Conservation (phyloP, 306 rosid genomes). For the Herpetospermum pedunculosum region DNA sequence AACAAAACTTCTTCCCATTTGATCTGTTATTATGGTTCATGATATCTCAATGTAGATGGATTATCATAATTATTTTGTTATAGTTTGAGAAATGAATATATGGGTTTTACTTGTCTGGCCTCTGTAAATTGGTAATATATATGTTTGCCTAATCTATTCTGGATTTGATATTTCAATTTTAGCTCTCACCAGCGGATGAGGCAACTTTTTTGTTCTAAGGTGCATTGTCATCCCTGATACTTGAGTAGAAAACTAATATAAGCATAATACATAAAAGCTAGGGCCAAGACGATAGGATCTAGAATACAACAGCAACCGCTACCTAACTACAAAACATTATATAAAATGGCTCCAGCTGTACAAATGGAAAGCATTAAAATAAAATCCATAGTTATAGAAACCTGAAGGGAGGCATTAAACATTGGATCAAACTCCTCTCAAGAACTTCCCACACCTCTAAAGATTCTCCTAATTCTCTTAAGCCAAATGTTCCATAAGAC, state of each 20-base stretch:
- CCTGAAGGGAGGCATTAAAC: background rate
- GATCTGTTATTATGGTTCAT: background rate
- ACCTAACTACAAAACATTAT: background rate
- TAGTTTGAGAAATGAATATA: background rate
- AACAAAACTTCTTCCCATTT: slow-evolving; percentile 5
- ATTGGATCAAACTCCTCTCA: background rate
- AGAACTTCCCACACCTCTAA: background rate
- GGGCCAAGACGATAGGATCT: background rate
- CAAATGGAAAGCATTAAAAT: background rate
- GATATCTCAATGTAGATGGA: background rate
- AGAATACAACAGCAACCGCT: background rate
- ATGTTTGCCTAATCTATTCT: background rate
- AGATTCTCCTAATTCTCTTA: background rate
- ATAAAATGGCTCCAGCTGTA: background rate
- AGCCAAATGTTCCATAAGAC: background rate
- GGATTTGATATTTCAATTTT: background rate
- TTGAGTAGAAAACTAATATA: background rate
- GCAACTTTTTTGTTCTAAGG: background rate
- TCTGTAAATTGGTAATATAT: background rate
- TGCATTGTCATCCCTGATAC: background rate
- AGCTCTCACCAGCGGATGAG: background rate
- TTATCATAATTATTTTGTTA: background rate
- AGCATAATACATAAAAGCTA: background rate
- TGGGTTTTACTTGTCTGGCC: background rate
- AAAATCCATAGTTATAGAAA: background rate